Evolutionary conservation across 2,329 filamentous ascomycete species (phyloP).

Genomic region (Botrytis cinerea): DNA sequence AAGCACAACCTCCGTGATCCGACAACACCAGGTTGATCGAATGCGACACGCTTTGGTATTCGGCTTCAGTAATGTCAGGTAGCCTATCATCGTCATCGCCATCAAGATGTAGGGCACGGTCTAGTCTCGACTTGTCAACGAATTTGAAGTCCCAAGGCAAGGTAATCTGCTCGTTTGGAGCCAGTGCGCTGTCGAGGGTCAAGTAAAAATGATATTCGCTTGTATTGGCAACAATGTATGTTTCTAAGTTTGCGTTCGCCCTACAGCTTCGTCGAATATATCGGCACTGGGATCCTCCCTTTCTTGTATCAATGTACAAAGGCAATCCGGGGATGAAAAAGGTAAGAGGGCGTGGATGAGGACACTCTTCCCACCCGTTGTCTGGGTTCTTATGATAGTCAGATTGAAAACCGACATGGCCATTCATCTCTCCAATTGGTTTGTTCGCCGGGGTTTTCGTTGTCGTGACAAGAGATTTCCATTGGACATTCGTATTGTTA

Average conservation of each 20-base stretch:
- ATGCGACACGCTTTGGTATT: conserved; percentile 60
- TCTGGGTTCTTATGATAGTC: conserved; percentile 67
- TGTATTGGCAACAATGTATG: conserved; percentile 67
- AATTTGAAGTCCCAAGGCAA: conserved; percentile 68
- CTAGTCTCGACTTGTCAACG: conserved; percentile 56
- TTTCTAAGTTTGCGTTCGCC: conserved; percentile 86
- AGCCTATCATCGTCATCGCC: conserved; percentile 59
- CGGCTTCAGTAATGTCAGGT: conserved; percentile 50
- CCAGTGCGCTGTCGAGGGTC: conserved; percentile 76
- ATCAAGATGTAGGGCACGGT: conserved; percentile 58
- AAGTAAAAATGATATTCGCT: conserved; percentile 92
- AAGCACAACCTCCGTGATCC: conserved; percentile 79
- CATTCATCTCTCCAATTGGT: conserved; percentile 69
- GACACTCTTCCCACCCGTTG: conserved; percentile 69
- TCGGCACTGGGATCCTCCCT: conserved; percentile 81
- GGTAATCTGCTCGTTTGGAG: conserved; percentile 62
- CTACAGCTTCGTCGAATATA: conserved; percentile 91
- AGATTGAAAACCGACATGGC: conserved; percentile 71
- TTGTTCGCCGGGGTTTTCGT: conserved; percentile 14
- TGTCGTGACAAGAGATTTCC: conserved; percentile 60
- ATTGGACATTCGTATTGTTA: conserved; percentile 58
- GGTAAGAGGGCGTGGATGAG: conserved; percentile 69
- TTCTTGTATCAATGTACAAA: conserved; percentile 88
- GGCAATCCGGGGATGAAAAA: conserved; percentile 88
- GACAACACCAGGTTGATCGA: conserved; percentile 72